Base-by-base conservation (phyloP, 2,329 filamentous ascomycete genomes). In the Colletotrichum caudatum region DNA sequence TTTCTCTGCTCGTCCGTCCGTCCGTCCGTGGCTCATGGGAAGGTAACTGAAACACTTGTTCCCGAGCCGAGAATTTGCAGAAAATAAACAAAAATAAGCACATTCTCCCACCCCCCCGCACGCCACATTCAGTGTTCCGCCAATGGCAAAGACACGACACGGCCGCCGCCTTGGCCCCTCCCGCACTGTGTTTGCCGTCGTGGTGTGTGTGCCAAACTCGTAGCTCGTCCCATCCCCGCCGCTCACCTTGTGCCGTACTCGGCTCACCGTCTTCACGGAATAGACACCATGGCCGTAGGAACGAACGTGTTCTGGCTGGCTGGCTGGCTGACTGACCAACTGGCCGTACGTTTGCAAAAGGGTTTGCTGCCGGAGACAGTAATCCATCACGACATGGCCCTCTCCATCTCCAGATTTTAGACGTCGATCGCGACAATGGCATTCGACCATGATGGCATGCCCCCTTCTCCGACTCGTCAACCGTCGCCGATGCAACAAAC, bases 141-240 rank as follows among this genome's bases (percentile, higher is more conserved):
- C 1, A 16, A 1, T 37, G 8, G 3, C 2, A 44, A 5, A 20
- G 9, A 18, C 50, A 72, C 60, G 9, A n/a, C 50, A 72, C 66
- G 54, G 69, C 29, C 53, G 58, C 33, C 12, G 2, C 20, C 33
- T 6, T 37, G 7, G 8, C 18, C 18, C 5, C 5, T 2, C 7
- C 20, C 56, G 20, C 66, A 72, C 66, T 72, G 70, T 72, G 60
- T 69, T 70, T 58, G 66, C 23, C 20, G 33, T 26, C 16, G 33
- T 26, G 35, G 33, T 66, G 70, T 66, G 37, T 37, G 11, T 12
- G 60, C 35, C 48, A 35, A 20, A n/a, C 39, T n/a, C 26, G 41
- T 29, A 20, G 57, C 54, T 58, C 60, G 46, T 69, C 66, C 23
- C 29, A 69, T 39, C 44, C 41, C 35, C 58, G 41, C 18, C 41